Conservation (phyloP, 1,284 basidiomycete species). For the Pseudozyma hubeiensis region DNA sequence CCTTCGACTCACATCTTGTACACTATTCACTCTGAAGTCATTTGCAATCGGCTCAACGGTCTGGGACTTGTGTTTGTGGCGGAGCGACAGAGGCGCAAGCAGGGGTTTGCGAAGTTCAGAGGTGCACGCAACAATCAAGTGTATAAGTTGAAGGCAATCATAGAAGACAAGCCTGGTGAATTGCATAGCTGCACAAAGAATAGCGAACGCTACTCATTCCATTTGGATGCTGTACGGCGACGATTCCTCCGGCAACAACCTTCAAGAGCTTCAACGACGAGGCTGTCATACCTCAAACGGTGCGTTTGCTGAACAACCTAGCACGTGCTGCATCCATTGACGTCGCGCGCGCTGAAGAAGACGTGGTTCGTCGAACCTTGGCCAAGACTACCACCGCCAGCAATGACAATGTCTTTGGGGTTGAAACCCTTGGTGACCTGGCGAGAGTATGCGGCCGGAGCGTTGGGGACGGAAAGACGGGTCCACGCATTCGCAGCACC, state of each 20-base stretch:
- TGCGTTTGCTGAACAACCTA: conserved; percentile 2
- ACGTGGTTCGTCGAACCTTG: conserved; percentile 30
- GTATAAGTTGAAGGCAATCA: neutral
- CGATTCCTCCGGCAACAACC: no score
- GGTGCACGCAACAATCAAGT: no score
- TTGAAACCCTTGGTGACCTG: conserved; percentile 31
- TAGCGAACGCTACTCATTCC: no score
- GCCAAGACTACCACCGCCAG: conserved; percentile 15
- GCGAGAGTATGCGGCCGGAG: conserved; percentile 33
- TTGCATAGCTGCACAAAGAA: no score
- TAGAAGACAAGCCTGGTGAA: neutral
- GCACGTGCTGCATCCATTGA: conserved; percentile 28
- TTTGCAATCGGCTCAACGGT: no score
- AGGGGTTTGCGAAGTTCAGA: no score
- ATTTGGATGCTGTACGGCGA: no score
- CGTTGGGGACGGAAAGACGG: conserved; percentile 22
- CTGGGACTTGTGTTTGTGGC: neutral
- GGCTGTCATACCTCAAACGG: conserved; percentile 15
- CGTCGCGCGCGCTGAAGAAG: conserved; percentile 32
- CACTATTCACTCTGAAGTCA: conserved; percentile 9
- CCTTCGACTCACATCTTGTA: conserved; percentile 16
- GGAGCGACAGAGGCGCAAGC: neutral
- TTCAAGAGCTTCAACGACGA: no score
- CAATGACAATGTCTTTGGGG: conserved; percentile 42
- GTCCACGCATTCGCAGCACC: conserved; percentile 22